Evolutionary conservation across 768 basidiomycete species (phyloP).

Genomic region (Pleurotus salmoneostramineus): DNA sequence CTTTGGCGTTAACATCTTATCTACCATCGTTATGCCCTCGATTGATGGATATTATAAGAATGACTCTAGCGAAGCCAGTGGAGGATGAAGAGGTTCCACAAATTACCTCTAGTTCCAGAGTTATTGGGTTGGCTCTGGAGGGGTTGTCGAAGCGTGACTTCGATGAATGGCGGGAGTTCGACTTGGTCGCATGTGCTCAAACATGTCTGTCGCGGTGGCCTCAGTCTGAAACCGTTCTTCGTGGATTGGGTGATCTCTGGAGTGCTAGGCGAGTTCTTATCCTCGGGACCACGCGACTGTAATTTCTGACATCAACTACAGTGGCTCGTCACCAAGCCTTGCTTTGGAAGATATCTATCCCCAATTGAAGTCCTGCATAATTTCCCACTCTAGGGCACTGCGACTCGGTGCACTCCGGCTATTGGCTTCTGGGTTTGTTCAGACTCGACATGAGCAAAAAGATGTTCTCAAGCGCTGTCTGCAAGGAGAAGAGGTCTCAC

Average conservation of each 20-base stretch:
- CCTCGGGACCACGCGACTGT: background rate
- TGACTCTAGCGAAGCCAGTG: slow-evolving; percentile 25
- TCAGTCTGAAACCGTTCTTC: slow-evolving; percentile 53
- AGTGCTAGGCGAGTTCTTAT: slow-evolving; percentile 36
- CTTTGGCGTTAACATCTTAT: slow-evolving; percentile 49
- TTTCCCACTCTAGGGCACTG: slow-evolving; percentile 69
- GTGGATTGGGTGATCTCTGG: slow-evolving; percentile 46
- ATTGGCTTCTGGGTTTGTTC: slow-evolving; percentile 49
- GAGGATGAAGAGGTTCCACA: slow-evolving; percentile 23
- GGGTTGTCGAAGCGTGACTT: slow-evolving; percentile 40
- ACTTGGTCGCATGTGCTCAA: slow-evolving; percentile 47
- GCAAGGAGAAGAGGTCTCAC: slow-evolving; percentile 74
- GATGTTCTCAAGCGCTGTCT: slow-evolving; percentile 66
- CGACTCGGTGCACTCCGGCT: slow-evolving; percentile 65
- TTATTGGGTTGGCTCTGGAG: slow-evolving; percentile 57
- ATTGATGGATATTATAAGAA: slow-evolving; percentile 41
- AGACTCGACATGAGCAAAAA: slow-evolving; percentile 34
- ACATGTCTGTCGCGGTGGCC: slow-evolving; percentile 47
- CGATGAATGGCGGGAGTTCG: slow-evolving; percentile 45
- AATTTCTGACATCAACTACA: background rate
- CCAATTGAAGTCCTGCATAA: slow-evolving; percentile 46
- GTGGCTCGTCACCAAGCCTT: slow-evolving; percentile 14
- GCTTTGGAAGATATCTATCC: slow-evolving; percentile 50
- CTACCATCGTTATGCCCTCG: slow-evolving; percentile 37
- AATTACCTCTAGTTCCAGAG: slow-evolving; percentile 45